Conservation (phyloP, 805 yeast species). For the Wickerhamiella vanderwaltii region DNA sequence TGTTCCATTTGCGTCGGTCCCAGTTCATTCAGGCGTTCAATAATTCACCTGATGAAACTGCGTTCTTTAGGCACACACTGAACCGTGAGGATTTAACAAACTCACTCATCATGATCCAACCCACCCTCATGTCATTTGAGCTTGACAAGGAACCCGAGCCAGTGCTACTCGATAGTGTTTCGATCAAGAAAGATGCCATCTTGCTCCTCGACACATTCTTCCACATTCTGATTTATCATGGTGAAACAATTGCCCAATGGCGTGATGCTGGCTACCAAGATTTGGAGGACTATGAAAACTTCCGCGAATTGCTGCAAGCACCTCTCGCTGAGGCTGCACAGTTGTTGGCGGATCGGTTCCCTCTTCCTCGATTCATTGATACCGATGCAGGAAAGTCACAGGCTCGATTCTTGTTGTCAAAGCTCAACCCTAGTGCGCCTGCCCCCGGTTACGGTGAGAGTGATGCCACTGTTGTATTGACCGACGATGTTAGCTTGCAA, state of each 20-base stretch:
- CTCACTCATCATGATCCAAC: conserved; percentile 94
- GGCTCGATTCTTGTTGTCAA: conserved; percentile 90
- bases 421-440: conserved; percentile 86
- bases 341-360: conserved; percentile 84
- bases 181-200: conserved; percentile 79
- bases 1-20: conserved; percentile 89
- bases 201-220: conserved; percentile 88
- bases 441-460: conserved; percentile 48
- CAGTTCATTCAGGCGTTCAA: conserved; percentile 93
- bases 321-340: conserved; percentile 90
- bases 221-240: conserved; percentile 91
- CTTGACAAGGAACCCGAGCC: conserved; percentile 69
- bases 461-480: conserved; percentile 67
- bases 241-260: conserved; percentile 92
- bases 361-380: conserved; percentile 92
- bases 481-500: conserved; percentile 92
- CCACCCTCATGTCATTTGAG: conserved; percentile 77
- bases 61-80: conserved; percentile 87
- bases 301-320: conserved; percentile 72
- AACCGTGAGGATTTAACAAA: conserved; percentile 85
- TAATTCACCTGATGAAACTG: conserved; percentile 98
- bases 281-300: conserved; percentile 77
- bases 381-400: conserved; percentile 98
- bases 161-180: conserved; percentile 83
- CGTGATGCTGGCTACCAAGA: conserved; percentile 91